Evolutionary conservation across 352 stramenopile species (phyloP), one percentile per base, ranked within the genome.

Genomic region (Phytophthora meadii): DNA sequence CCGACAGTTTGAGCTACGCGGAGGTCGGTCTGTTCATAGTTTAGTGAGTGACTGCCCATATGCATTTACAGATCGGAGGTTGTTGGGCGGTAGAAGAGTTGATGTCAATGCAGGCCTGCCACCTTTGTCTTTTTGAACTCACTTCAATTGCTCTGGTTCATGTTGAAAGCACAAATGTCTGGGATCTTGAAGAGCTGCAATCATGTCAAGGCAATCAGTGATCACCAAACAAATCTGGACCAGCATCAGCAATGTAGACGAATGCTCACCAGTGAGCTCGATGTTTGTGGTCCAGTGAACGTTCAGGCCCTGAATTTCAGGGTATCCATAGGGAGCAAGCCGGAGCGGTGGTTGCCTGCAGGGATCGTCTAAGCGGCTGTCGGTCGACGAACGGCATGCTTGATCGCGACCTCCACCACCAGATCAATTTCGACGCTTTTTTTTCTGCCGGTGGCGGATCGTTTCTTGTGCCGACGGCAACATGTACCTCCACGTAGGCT

Each of bases 1-100:
- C 47, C 36, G 45, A 52, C 59, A 67, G 25, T 41, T 58, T 65
- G 47, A 46, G 42, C 42, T n/a, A 44, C 32, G 30, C 8, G 11
- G 15, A 53, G 36, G 41, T 62, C 42, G 28, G 49, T 68, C 42
- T 72, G 68, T 76, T 76, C 55, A 76, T 70, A 66, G 51, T 39
- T 48, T 41, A 46, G 47, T 63, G 52, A 72, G 53, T 61, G 45
- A 64, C 30, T 67, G 25, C 32, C 39, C 15, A 54, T 54, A 47
- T 53, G 24, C 61, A 64, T 47, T 56, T 65, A 39, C 53, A 51
- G 19, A 68, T 40, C 39, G 27, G 10, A 63, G 28, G 22, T 54
- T 37, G 37, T 19, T 59, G 44, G 52, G 54, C 27, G 66, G 63
- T 74, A 67, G 30, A 71, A 64, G 39, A 67, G 42, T 59, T 70